Percentiles rank a stretch among this genome's conserved stretches.
Conservation (phyloP, 2,329 filamentous ascomycete species). For the Ophiostoma tasmaniense region DNA sequence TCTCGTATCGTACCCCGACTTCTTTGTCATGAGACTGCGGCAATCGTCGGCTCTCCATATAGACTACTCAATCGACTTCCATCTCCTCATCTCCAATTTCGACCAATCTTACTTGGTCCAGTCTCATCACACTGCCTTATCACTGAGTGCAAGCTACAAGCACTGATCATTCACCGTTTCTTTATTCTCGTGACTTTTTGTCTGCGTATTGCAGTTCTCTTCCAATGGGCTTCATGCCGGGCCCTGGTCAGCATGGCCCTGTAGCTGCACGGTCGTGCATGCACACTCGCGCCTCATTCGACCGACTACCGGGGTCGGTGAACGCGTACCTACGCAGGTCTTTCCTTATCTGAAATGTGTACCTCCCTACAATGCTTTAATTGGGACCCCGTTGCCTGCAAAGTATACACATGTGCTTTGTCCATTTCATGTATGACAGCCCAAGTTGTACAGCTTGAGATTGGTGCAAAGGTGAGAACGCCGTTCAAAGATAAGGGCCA, state of each 20-base stretch:
- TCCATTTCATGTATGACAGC: background rate
- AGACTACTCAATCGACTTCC: background rate
- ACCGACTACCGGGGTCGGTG: conserved; percentile 3
- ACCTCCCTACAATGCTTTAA: background rate
- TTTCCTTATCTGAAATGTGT: background rate
- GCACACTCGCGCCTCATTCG: background rate
- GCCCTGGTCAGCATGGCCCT: background rate
- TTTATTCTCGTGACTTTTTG: background rate
- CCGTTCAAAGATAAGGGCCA: background rate
- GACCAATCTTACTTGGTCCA: background rate
- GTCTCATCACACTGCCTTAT: background rate
- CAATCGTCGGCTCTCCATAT: background rate
- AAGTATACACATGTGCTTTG: background rate
- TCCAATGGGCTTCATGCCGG: conserved; percentile 1
- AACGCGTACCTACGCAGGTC: background rate
- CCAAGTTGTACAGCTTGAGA: background rate
- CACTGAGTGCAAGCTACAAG: background rate
- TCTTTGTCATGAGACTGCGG: background rate
- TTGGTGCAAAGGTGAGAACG: background rate
- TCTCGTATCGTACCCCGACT: background rate
- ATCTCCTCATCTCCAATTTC: background rate
- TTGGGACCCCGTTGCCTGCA: background rate
- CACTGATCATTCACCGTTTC: background rate
- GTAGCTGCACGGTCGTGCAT: background rate
- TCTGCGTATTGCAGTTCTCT: background rate